Evolutionary conservation across 805 yeast genomes (phyloP).

Genomic region (Saccharomycopsis microspora): DNA sequence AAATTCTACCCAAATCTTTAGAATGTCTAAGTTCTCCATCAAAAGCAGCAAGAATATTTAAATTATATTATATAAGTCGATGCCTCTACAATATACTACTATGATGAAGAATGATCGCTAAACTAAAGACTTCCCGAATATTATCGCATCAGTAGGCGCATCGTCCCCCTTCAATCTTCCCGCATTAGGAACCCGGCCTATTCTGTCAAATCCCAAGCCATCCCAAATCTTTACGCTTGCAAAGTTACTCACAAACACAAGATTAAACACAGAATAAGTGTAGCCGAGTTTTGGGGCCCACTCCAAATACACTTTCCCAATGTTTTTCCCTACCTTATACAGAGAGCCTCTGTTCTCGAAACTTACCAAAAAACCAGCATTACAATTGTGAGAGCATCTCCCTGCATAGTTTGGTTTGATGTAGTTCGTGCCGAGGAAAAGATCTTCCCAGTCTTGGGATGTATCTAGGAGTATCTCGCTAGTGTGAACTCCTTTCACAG

Average conservation of each 20-base stretch:
- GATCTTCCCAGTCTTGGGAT: constrained; percentile 31
- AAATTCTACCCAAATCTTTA: no score
- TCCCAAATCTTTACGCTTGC: constrained; percentile 83
- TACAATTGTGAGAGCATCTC: constrained; percentile 77
- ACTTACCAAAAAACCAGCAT: constrained; percentile 76
- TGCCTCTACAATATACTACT: no score
- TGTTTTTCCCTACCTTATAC: constrained; percentile 48
- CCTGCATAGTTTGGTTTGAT: constrained; percentile 83
- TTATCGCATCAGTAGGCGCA: constrained; percentile 61
- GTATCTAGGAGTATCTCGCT: constrained; percentile 17
- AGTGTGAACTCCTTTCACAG: constrained; percentile 34
- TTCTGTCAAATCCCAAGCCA: constrained; percentile 62
- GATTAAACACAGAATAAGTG: constrained; percentile 73
- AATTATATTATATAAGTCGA: no score
- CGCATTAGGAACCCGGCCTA: constrained; percentile 66
- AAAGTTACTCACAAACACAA: constrained; percentile 71
- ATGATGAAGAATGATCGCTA: not conserved
- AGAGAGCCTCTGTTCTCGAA: constrained; percentile 42
- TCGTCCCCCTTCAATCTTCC: constrained; percentile 57
- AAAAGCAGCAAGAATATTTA: no score
- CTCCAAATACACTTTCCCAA: constrained; percentile 55
- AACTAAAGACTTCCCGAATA: constrained; percentile 58
- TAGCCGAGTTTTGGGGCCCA: constrained; percentile 78
- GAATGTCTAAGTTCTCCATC: no score
- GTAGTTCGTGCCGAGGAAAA: constrained; percentile 62